A percentile compares a stretch with the other conserved stretches of the same genome.
phyloP scores from a whole-genome alignment of 2,329 filamentous ascomycete genomes.

The Aspergillus alliaceus region DNA sequence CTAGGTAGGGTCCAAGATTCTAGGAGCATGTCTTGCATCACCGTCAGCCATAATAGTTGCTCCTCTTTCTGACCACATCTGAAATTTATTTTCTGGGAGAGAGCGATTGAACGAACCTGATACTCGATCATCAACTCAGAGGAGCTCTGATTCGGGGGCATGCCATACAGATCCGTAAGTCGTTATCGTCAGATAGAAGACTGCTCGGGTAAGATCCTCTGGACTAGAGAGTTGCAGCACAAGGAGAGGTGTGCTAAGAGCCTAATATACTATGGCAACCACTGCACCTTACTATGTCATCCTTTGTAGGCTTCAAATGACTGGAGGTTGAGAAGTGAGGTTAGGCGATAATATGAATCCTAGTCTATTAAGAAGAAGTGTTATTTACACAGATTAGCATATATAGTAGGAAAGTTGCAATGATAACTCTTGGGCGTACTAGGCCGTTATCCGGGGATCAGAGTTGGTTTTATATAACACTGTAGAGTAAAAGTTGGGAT shows the following conservation, averaged over 20 bases:
- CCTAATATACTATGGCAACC: too few relatives aligned
- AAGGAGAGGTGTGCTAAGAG: constrained; percentile 28
- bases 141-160: constrained; percentile 18
- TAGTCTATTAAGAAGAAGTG: too few relatives aligned
- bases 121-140: constrained; percentile 35
- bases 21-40: constrained; percentile 30
- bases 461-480: too few relatives aligned
- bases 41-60: constrained; percentile 32
- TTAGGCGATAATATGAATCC: too few relatives aligned
- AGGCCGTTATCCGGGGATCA: too few relatives aligned
- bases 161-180: constrained; percentile 36
- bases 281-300: too few relatives aligned
- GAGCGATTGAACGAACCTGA: constrained; percentile 34
- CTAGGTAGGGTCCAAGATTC: constrained; percentile 18
- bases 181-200: constrained; percentile 36
- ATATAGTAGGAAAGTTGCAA: too few relatives aligned
- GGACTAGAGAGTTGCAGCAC: constrained; percentile 26
- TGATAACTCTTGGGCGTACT: too few relatives aligned
- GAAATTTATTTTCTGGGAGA: constrained; percentile 30
- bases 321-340: too few relatives aligned
- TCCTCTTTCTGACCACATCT: constrained; percentile 21
- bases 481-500: too few relatives aligned
- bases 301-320: too few relatives aligned
- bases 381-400: too few relatives aligned
- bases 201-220: constrained; percentile 23